Evolutionary conservation across 768 basidiomycete genomes (phyloP).

Genomic region (Tricholoma sp.): DNA sequence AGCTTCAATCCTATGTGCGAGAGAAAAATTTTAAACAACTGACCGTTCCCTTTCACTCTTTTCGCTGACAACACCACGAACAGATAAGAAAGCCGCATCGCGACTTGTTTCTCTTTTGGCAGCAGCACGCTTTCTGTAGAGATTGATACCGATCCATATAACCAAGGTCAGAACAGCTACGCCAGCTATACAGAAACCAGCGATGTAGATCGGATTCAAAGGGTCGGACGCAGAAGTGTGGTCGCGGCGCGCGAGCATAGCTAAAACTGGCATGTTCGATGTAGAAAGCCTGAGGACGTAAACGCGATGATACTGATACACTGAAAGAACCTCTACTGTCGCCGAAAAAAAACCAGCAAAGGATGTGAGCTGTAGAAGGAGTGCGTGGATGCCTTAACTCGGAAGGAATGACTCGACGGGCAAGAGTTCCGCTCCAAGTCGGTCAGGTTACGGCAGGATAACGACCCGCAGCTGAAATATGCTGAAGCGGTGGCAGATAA

Average conservation of each 20-base stretch:
- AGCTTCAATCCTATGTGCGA: neutral
- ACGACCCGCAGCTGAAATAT: neutral
- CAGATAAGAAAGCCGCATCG: constrained; percentile 41
- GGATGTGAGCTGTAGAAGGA: constrained; percentile 13
- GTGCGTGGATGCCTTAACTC: neutral
- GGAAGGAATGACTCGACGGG: neutral
- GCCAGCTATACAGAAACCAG: constrained; percentile 45
- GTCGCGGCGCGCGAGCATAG: constrained; percentile 11
- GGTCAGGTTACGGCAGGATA: neutral
- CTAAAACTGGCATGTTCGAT: constrained; percentile 16
- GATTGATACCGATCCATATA: constrained; percentile 39
- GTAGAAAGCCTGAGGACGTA: neutral
- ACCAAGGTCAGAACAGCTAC: constrained; percentile 32
- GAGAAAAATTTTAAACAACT: constrained; percentile 1
- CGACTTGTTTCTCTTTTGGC: constrained; percentile 30
- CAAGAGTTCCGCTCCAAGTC: neutral
- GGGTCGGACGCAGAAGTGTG: constrained; percentile 6
- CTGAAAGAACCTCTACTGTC: neutral
- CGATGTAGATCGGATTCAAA: constrained; percentile 36
- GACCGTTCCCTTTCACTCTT: constrained; percentile 16
- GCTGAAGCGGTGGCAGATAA: neutral
- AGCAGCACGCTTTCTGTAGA: constrained; percentile 34
- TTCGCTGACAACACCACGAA: constrained; percentile 42
- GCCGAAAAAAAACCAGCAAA: constrained; percentile 1
- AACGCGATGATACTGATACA: neutral